Conservation (phyloP, 345 rosid genomes). For the Fremontodendron californicum region DNA sequence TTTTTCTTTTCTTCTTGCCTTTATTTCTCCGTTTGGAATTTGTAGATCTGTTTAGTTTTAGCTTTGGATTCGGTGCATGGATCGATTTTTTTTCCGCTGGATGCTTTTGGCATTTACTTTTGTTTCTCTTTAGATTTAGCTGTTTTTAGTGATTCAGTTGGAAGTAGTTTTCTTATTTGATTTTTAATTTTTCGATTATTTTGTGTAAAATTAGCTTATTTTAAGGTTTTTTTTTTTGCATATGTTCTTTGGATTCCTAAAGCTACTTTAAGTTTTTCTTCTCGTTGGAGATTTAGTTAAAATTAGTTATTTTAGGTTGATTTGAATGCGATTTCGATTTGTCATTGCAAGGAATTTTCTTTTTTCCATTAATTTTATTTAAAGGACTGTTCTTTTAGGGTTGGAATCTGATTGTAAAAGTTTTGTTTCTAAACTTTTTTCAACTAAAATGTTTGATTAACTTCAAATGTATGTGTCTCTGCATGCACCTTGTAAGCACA, state of each 20-base stretch:
- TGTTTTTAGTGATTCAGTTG: background rate
- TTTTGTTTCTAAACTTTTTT: background rate
- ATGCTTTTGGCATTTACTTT: background rate
- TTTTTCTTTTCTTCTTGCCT: background rate
- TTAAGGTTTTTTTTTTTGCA: background rate
- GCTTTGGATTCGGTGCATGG: conserved; percentile 13
- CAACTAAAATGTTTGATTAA: background rate
- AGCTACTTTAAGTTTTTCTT: no score
- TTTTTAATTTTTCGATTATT: background rate
- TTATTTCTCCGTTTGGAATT: background rate
- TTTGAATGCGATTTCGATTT: background rate
- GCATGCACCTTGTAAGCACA: background rate
- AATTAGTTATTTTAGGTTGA: background rate
- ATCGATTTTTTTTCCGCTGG: background rate
- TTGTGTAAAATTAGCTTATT: background rate
- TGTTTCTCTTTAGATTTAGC: conserved; percentile 1
- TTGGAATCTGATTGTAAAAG: background rate
- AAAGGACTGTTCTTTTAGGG: background rate
- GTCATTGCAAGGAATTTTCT: background rate
- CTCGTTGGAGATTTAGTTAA: background rate
- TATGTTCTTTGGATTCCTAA: background rate
- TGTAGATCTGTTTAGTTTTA: conserved; percentile 25
- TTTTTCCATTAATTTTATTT: background rate
- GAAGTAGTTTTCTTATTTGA: background rate
- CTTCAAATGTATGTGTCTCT: background rate